Base-by-base conservation (phyloP, 2,329 filamentous ascomycete species). In the Dactylellina drechsleri region DNA sequence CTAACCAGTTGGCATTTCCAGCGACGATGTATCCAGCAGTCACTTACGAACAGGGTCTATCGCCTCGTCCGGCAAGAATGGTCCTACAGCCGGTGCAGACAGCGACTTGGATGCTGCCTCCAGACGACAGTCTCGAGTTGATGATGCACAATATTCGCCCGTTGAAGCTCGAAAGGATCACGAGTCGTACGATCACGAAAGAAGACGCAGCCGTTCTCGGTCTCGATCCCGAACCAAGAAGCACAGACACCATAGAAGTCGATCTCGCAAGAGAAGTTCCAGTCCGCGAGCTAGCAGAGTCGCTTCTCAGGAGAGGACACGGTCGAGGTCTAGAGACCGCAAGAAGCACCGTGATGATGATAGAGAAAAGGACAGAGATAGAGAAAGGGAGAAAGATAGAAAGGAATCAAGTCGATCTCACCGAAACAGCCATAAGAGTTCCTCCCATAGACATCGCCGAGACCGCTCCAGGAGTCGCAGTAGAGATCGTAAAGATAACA, bases 311-410 rank as follows among this genome's bases (percentile, higher is more conserved):
- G 66, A 76, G 20, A 70, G 74, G 60, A 53, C 74, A 20, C 74
- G 67, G 23, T 67, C 66, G 26, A 59, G 65, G 40, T 76, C 73
- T 16, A 76, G 40, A 26, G 74, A 72, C 18, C 61, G 74, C 4
- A 73, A 62, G 41, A 64, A 60, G 28, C 71, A 65, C 47, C 57
- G 61, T 23, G 47, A 71, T 56, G 52, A 76, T 59, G 62, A 78
- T 60, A 78, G 65, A 45, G 76, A 76, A 10, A 78, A 73, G 61
- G 74, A 78, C 5, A 78, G 73, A 54, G 74, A 78, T 68, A 67
- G 75, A n/a, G 77, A 78, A 50, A 67, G 68, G 36, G 76, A 76
- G 47, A 66, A 66, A 31, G 65, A 75, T 26, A 64, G 54, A 13
- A 68, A 72, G 47, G 73, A 77, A 23, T 54, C 67, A 15, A 66